Conservation (phyloP, 1,284 basidiomycete genomes). For the Fomitopsis betulina region DNA sequence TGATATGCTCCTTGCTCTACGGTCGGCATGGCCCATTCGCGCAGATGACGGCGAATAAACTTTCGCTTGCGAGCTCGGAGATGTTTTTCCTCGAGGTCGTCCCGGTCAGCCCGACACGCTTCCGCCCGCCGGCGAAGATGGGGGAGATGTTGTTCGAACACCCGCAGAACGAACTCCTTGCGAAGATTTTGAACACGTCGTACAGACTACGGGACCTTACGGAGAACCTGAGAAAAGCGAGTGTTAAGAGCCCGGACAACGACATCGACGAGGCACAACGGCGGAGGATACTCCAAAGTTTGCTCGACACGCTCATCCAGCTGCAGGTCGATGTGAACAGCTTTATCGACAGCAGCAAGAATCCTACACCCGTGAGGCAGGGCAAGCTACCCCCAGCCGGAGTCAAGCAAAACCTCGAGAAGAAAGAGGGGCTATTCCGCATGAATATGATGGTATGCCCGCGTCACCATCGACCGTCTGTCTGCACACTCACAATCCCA, state of each 20-base stretch:
- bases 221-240: conserved; percentile 57
- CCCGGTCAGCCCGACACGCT: conserved; percentile 91
- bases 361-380: conserved; percentile 80
- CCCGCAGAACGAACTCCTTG: conserved; percentile 93
- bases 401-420: conserved; percentile 96
- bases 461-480: neutral
- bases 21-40: conserved; percentile 90
- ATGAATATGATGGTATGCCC: conserved; percentile 96
- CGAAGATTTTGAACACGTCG: conserved; percentile 79
- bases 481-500: conserved; percentile 2
- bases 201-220: conserved; percentile 82
- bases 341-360: conserved; percentile 97
- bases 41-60: conserved; percentile 45
- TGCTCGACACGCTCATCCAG: conserved; percentile 84
- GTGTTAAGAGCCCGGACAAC: conserved; percentile 48
- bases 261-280: conserved; percentile 50
- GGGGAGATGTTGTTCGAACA: conserved; percentile 95
- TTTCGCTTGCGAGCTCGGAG: conserved; percentile 77
- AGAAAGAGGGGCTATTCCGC: conserved; percentile 98
- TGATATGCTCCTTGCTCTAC: conserved; percentile 85
- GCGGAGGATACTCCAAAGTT: conserved; percentile 58
- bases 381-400: conserved; percentile 93
- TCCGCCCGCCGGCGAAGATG: conserved; percentile 92
- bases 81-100: conserved; percentile 98
- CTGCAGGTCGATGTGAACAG: conserved; percentile 96